A percentile compares a stretch with the other conserved stretches of the same genome.
Evolutionary conservation across 208 protist species (phyloP).

Genomic region (Trypanosoma caninum): DNA sequence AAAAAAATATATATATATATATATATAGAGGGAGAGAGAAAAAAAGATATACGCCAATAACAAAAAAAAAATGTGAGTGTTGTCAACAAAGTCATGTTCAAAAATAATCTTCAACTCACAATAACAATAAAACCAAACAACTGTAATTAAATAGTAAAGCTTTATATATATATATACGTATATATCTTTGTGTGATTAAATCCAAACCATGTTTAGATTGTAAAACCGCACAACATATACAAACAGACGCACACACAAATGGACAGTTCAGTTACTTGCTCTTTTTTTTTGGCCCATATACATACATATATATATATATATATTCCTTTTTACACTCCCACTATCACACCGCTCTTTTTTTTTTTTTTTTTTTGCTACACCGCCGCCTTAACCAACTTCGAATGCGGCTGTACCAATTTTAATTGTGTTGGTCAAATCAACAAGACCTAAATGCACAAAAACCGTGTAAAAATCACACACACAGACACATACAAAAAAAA

Average conservation of each 20-base stretch:
- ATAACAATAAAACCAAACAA: too few species aligned
- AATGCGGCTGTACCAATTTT: too few species aligned
- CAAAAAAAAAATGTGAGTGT: too few species aligned
- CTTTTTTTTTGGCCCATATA: background rate
- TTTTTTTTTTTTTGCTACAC: background rate
- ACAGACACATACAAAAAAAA: background rate
- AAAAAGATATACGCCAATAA: too few species aligned
- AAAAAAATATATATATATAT: background rate
- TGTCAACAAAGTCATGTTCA: too few species aligned
- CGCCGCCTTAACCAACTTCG: too few species aligned
- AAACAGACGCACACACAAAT: background rate
- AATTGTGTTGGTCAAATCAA: too few species aligned
- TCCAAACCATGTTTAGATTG: background rate
- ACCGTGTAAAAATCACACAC: too few species aligned
- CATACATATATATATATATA: constrained; percentile 9
- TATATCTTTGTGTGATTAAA: background rate
- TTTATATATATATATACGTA: background rate
- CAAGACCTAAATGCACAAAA: too few species aligned
- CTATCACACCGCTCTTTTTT: background rate
- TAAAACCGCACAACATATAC: background rate
- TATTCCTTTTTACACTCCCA: background rate
- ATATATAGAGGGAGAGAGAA: background rate
- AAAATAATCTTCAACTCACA: too few species aligned
- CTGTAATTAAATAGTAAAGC: too few species aligned
- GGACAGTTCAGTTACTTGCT: background rate